These are phyloP conservation scores for Russula lepida DNA, from an alignment of 768 basidiomycete species.

Conservation along the genomic window DNA sequence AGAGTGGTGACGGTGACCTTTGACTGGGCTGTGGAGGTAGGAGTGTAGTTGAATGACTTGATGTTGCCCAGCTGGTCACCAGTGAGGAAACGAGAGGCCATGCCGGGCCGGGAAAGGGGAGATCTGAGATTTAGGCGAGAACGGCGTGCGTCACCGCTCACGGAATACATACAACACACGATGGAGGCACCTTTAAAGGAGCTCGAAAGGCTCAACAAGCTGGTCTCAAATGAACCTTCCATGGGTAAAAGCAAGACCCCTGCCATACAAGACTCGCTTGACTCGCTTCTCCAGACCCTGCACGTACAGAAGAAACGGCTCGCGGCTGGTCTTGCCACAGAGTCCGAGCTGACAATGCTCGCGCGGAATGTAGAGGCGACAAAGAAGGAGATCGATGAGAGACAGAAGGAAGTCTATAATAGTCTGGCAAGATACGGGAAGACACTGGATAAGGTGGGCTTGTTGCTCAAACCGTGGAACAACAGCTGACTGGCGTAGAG, in stretches of 20 bases:
- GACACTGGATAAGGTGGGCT: slow-evolving; percentile 77
- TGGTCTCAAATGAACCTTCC: slow-evolving; percentile 35
- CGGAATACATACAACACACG: background rate
- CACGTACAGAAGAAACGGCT: slow-evolving; percentile 47
- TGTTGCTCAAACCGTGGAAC: background rate
- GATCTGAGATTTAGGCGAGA: background rate
- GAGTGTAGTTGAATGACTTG: slow-evolving; percentile 46
- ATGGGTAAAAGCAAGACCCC: slow-evolving; percentile 43
- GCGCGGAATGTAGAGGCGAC: slow-evolving; percentile 51
- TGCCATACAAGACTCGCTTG: slow-evolving; percentile 52
- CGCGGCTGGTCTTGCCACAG: slow-evolving; percentile 39
- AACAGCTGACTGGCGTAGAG: slow-evolving; percentile 32
- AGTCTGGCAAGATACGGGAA: slow-evolving; percentile 75
- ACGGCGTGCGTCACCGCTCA: background rate
- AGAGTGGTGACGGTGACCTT: slow-evolving; percentile 32
- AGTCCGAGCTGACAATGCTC: slow-evolving; percentile 43
- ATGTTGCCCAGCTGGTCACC: slow-evolving; percentile 77
- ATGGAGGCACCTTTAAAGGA: slow-evolving; percentile 79
- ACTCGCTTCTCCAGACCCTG: slow-evolving; percentile 52
- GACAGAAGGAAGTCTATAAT: slow-evolving; percentile 82
- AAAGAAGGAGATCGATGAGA: slow-evolving; percentile 82
- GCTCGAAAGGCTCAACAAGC: slow-evolving; percentile 64
- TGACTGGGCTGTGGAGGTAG: slow-evolving; percentile 25
- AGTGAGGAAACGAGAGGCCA: slow-evolving; percentile 51
- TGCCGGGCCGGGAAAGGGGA: background rate